Conservation (phyloP, 768 basidiomycete species). For the Suillus alpinus region DNA sequence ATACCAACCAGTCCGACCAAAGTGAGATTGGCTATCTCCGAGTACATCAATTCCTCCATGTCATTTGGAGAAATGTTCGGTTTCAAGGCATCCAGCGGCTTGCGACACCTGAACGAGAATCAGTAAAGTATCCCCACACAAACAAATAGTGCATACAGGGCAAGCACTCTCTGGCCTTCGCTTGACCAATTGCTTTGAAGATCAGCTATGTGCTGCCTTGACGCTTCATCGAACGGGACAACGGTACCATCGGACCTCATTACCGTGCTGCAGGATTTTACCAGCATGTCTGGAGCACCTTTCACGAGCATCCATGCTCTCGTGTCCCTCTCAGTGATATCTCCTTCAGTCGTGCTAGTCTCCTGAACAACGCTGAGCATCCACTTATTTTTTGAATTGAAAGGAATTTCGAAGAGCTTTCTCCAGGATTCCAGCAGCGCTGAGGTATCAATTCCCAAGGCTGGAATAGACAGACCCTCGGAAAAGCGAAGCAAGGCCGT, state of each 20-base stretch:
- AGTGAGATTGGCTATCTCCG: conserved; percentile 37
- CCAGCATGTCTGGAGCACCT: conserved; percentile 59
- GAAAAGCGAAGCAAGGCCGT: conserved; percentile 52
- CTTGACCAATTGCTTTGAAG: conserved; percentile 43
- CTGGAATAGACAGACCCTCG: conserved; percentile 28
- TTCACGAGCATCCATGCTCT: conserved; percentile 44
- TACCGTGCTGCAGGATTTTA: conserved; percentile 36
- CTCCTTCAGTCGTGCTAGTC: conserved; percentile 13
- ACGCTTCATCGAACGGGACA: conserved; percentile 26
- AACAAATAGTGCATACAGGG: conserved; percentile 28
- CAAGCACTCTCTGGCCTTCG: conserved; percentile 53
- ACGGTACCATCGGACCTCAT: conserved; percentile 33
- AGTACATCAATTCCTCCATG: conserved; percentile 38
- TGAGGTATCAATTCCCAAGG: conserved; percentile 19
- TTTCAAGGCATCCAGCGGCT: conserved; percentile 26
- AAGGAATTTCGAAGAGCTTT: conserved; percentile 37
- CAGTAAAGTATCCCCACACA: background rate
- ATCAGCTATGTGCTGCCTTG: conserved; percentile 16
- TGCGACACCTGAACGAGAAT: conserved; percentile 23
- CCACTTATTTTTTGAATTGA: conserved; percentile 56
- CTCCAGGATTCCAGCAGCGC: conserved; percentile 19
- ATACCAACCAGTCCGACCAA: conserved; percentile 54
- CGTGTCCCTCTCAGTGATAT: conserved; percentile 8
- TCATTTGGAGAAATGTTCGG: conserved; percentile 24
- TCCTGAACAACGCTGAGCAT: conserved; percentile 45